Evolutionary conservation across 495 filamentous ascomycete genomes (phyloP), one percentile per base, ranked within the genome.

Genomic region (Parmelia sp.): DNA sequence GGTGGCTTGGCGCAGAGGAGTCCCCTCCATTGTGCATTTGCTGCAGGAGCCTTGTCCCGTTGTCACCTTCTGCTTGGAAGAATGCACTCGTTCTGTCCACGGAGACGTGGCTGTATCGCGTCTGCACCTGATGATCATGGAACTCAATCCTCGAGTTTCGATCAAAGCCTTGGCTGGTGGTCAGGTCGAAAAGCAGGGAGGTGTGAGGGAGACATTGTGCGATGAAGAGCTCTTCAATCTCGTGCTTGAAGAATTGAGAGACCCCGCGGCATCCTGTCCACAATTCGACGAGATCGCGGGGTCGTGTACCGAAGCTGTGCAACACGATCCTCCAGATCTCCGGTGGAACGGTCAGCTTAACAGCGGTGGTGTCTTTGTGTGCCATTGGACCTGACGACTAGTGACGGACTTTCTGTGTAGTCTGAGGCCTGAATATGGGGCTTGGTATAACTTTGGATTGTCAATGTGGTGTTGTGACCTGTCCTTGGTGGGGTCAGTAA

Each of bases 131-230:
- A 10, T 47, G 44, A 47, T 47, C 44, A 2, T 12, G 44, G 9
- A 47, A 47, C 14, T 47, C 9, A 14, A 47, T 47, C 2, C 44
- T 47, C 9, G 44, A 47, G 44, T 25, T 47, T 47, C 44, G 21
- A 25, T 47, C 14, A n/a, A 47, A 47, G 44, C n/a, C n/a, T 47
- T 47, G 44, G 44, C n/a, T 25, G 44, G 44, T 47, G n/a, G 57
- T 58, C 4, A 58, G 39, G 35, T 39, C 21, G 57, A 58, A 39
- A 27, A 3, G 14, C 36, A 40, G 27, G 0, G 0, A 40, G 12
- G 25, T 39, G 6, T 12, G 29, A 1, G 31, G 17, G 9, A 58
- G 35, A 2, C 25, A 25, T 19, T 58, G 17, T 36, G 31, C 33
- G 17, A 37, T 27, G 35, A n/a, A 39, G n/a, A 58, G 14, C 2